Percentiles rank a stretch among this genome's conserved stretches.
Conservation (phyloP, 805 yeast genomes). For the Kazachstania bromeliacearum region DNA sequence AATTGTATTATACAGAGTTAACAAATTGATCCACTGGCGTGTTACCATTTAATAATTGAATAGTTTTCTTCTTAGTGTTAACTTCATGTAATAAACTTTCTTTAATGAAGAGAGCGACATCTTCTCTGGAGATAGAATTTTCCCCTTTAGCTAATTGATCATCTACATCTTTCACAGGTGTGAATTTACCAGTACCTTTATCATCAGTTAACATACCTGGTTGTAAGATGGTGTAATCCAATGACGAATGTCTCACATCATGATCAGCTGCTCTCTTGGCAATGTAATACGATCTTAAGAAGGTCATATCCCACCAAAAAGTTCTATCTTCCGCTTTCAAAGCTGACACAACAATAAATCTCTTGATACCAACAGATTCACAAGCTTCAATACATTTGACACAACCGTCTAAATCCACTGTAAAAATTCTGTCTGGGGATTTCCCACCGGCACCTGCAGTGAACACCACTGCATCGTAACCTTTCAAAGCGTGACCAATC, state of each 20-base stretch:
- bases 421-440: constrained; percentile 35
- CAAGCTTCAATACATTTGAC: constrained; percentile 49
- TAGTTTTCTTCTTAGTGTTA: constrained; percentile 35
- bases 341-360: constrained; percentile 49
- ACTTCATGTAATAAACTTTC: constrained; percentile 31
- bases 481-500: constrained; percentile 33
- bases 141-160: constrained; percentile 4
- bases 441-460: constrained; percentile 57
- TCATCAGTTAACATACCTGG: constrained; percentile 34
- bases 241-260: constrained; percentile 31
- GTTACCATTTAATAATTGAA: constrained; percentile 38
- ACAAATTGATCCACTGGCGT: constrained; percentile 19
- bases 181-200: constrained; percentile 36
- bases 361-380: constrained; percentile 33
- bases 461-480: constrained; percentile 48
- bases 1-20: constrained; percentile 3
- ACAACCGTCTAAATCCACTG: constrained; percentile 56
- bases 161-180: constrained; percentile 10
- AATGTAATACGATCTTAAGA: constrained; percentile 42
- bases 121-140: constrained; percentile 32
- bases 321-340: constrained; percentile 43
- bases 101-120: constrained; percentile 43
- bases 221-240: constrained; percentile 48
- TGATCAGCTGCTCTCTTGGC: constrained; percentile 56
- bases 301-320: constrained; percentile 31